Conservation (phyloP, 176 grass and related monocot species). For the Paspalum notatum region DNA sequence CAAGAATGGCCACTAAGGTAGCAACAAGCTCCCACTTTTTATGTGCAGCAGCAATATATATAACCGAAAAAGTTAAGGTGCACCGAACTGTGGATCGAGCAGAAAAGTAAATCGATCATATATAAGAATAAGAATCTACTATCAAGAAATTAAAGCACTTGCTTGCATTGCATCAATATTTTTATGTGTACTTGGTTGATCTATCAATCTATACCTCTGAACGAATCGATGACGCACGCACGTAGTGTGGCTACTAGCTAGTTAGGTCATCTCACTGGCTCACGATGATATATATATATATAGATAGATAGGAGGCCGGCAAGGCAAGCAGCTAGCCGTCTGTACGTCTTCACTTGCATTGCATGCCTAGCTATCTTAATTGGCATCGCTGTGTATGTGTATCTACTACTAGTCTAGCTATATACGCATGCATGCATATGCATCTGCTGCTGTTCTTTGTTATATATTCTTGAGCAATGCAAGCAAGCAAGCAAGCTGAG, state of each 20-base stretch:
- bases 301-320: no score
- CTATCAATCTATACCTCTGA: background rate
- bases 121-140: background rate
- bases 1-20: conserved; percentile 54
- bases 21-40: conserved; percentile 32
- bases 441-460: no score
- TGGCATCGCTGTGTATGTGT: no score
- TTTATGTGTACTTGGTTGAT: background rate
- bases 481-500: no score
- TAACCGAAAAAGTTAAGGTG: background rate
- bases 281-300: no score
- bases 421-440: no score
- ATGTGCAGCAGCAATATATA: background rate
- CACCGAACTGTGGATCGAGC: background rate
- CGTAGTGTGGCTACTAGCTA: background rate
- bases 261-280: background rate
- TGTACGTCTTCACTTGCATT: no score
- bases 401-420: no score
- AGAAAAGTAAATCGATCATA: no score
- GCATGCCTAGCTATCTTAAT: no score
- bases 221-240: background rate
- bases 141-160: conserved; percentile 11
- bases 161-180: background rate
- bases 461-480: no score
- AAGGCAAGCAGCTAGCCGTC: no score